phyloP scores from a whole-genome alignment of 257 asterid species.

The Nicotiana undulata region DNA sequence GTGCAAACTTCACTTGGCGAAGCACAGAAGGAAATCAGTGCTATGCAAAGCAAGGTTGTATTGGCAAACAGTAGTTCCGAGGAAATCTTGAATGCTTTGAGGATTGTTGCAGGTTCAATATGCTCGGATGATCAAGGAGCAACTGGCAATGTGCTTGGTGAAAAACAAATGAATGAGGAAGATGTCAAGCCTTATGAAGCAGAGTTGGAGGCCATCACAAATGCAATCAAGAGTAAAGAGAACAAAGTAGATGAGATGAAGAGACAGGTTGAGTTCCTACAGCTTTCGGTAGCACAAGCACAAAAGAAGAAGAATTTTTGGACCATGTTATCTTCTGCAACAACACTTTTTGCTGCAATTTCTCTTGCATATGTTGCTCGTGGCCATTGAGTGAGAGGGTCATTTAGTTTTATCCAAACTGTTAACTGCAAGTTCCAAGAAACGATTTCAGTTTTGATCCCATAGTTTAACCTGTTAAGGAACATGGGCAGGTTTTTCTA shows the following conservation, averaged over 20 bases:
- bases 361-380: constrained; percentile 57
- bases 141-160: neutral
- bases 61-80: constrained; percentile 30
- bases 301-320: constrained; percentile 68
- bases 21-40: constrained; percentile 25
- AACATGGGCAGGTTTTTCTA: neutral
- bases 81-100: constrained; percentile 45
- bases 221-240: constrained; percentile 41
- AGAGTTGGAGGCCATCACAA: constrained; percentile 53
- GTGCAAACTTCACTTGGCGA: constrained; percentile 23
- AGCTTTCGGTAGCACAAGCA: constrained; percentile 40
- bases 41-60: constrained; percentile 32
- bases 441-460: neutral
- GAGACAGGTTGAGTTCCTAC: constrained; percentile 40
- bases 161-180: constrained; percentile 23
- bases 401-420: neutral
- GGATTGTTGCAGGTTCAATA: constrained; percentile 34
- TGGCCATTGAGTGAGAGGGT: constrained; percentile 33
- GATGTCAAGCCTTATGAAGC: constrained; percentile 16
- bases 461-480: neutral
- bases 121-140: constrained; percentile 25
- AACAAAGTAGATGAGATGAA: constrained; percentile 49
- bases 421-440: neutral
- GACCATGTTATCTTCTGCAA: constrained; percentile 62
- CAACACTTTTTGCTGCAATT: constrained; percentile 56